These are phyloP conservation scores for Amauroascus niger DNA, from an alignment of 2,329 filamentous ascomycete genomes.

Conservation along the genomic window DNA sequence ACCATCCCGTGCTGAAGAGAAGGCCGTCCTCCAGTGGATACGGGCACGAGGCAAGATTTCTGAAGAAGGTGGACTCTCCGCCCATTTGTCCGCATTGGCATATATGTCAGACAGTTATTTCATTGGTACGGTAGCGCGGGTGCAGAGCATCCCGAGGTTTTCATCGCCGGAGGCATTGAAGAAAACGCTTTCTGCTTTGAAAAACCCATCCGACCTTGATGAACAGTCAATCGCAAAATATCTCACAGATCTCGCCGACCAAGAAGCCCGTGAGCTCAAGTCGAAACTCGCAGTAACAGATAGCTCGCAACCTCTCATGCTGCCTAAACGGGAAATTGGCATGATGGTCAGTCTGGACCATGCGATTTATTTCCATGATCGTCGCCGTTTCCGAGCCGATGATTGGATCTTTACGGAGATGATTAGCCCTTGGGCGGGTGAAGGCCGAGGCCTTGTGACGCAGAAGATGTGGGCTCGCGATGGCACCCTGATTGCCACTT, in stretches of 20 bases:
- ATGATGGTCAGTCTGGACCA: slow-evolving; percentile 47
- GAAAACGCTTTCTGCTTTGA: slow-evolving; percentile 31
- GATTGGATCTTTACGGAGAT: slow-evolving; percentile 45
- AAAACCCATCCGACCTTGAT: slow-evolving; percentile 38
- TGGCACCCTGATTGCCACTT: slow-evolving; percentile 42
- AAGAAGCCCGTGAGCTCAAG: slow-evolving; percentile 33
- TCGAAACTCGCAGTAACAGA: neutral
- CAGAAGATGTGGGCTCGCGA: slow-evolving; percentile 44
- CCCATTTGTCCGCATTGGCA: slow-evolving; percentile 77
- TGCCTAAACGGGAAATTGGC: slow-evolving; percentile 30
- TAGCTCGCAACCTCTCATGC: neutral
- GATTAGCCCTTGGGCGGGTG: slow-evolving; percentile 44
- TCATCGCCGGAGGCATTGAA: slow-evolving; percentile 42
- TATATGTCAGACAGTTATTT: slow-evolving; percentile 93
- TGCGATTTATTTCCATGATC: slow-evolving; percentile 44
- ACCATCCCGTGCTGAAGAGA: slow-evolving; percentile 49
- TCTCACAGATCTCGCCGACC: slow-evolving; percentile 35
- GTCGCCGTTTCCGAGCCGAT: slow-evolving; percentile 40
- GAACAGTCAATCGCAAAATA: slow-evolving; percentile 32
- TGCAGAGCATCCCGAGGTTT: slow-evolving; percentile 72
- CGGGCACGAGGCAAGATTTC: slow-evolving; percentile 57
- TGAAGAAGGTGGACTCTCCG: slow-evolving; percentile 60
- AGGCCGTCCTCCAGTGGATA: slow-evolving; percentile 52
- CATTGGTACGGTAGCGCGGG: slow-evolving; percentile 74
- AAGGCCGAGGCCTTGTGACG: slow-evolving; percentile 40